A percentile compares a stretch with the other conserved stretches of the same genome.
phyloP scores from a whole-genome alignment of 2,329 filamentous ascomycete genomes.

The Whalleya microplaca region DNA sequence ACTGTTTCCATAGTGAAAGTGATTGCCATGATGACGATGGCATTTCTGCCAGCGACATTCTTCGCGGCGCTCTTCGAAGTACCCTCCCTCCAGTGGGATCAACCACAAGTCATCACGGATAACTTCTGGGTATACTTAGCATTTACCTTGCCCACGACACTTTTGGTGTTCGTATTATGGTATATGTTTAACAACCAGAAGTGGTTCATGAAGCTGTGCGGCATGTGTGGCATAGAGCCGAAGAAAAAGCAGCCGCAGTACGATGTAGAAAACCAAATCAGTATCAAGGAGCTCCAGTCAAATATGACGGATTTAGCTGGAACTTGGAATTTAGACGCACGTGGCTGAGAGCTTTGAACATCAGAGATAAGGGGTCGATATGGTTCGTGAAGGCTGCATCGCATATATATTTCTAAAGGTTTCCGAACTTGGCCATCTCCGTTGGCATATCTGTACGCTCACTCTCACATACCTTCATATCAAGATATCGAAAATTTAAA shows the following conservation, averaged over 20 bases:
- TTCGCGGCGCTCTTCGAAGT: constrained; percentile 38
- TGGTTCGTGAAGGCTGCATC: too few species aligned
- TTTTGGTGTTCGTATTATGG: constrained; percentile 10
- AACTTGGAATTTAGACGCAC: too few species aligned
- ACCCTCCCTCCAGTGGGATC: constrained; percentile 10
- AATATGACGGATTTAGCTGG: too few species aligned
- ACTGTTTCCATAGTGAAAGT: constrained; percentile 34
- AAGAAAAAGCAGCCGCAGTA: not conserved
- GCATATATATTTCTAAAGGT: too few species aligned
- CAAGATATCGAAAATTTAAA: too few species aligned
- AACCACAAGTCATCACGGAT: not conserved
- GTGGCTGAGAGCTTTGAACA: too few species aligned
- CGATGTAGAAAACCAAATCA: not conserved
- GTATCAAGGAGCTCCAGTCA: not conserved
- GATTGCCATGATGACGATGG: constrained; percentile 44
- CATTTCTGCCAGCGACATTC: constrained; percentile 46
- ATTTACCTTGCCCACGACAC: constrained; percentile 5
- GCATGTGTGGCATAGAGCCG: not conserved
- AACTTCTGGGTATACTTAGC: constrained; percentile 16
- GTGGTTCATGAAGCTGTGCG: not conserved
- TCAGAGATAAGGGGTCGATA: too few species aligned
- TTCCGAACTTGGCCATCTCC: too few species aligned
- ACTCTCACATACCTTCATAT: too few species aligned
- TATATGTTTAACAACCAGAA: constrained; percentile 4
- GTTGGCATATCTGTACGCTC: too few species aligned